Evolutionary conservation across 306 rosid species (phyloP).

Genomic region (Citrullus mucosospermus): DNA sequence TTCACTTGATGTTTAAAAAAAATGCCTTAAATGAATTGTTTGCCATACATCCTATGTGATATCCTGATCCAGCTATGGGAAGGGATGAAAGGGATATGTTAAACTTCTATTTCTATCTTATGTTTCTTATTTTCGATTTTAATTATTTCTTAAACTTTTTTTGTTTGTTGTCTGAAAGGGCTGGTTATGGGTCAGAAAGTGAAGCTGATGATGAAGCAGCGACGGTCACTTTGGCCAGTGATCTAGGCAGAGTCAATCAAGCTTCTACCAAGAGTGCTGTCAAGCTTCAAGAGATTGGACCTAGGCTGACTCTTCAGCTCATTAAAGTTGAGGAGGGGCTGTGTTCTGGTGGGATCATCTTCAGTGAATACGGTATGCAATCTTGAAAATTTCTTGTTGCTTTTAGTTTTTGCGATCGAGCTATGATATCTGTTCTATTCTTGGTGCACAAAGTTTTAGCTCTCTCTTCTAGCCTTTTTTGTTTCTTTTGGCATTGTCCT

Average conservation of each 20-base stretch:
- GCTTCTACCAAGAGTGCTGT: constrained; percentile 88
- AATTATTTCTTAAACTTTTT: neutral
- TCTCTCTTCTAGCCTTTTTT: neutral
- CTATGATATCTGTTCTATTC: neutral
- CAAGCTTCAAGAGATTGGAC: constrained; percentile 95
- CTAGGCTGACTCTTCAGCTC: constrained; percentile 89
- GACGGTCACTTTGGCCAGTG: constrained; percentile 56
- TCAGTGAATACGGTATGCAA: constrained; percentile 57
- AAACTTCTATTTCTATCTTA: neutral
- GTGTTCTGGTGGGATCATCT: constrained; percentile 72
- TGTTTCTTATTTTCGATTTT: neutral
- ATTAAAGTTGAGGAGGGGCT: constrained; percentile 75
- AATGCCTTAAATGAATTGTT: neutral
- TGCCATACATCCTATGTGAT: neutral
- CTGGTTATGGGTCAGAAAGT: constrained; percentile 94
- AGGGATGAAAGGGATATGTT: neutral
- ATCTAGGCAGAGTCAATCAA: constrained; percentile 70
- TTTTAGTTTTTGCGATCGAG: neutral
- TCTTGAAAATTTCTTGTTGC: neutral
- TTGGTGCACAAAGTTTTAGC: neutral
- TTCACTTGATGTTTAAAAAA: neutral
- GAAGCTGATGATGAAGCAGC: constrained; percentile 97
- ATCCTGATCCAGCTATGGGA: neutral
- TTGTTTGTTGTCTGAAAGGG: constrained; percentile 37
- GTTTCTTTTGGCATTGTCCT: neutral